Conservation (phyloP, 495 filamentous ascomycete species). For the Melanomma pulvis-pyrius region DNA sequence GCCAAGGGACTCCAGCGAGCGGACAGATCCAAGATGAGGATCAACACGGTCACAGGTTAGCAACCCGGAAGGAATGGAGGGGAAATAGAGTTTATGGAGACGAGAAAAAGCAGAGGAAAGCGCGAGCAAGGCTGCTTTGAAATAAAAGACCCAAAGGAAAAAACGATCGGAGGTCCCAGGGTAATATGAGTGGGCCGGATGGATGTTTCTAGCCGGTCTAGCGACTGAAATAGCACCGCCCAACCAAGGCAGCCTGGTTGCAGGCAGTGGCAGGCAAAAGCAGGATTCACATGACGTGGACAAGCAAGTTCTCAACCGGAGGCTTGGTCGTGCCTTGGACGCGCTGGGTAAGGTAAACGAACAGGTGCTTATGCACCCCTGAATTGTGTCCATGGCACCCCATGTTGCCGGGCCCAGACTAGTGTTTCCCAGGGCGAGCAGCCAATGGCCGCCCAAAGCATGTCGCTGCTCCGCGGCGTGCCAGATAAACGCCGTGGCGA, state of each 20-base stretch:
- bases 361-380: constrained; percentile 19
- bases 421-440: neutral
- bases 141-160: constrained; percentile 10
- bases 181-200: constrained; percentile 5
- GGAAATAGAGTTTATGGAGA: constrained; percentile 11
- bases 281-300: constrained; percentile 26
- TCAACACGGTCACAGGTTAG: constrained; percentile 1
- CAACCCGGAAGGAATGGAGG: constrained; percentile 11
- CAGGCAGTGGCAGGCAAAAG: constrained; percentile 11
- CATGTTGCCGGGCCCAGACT: constrained; percentile 5
- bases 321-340: constrained; percentile 18
- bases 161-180: constrained; percentile 9
- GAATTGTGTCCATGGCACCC: too few species aligned
- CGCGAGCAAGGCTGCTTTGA: neutral
- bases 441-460: constrained; percentile 9
- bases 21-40: constrained; percentile 29
- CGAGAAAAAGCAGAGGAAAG: constrained; percentile 1
- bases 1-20: constrained; percentile 13
- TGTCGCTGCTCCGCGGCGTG: neutral
- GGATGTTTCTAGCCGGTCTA: constrained; percentile 21
- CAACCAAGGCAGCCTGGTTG: constrained; percentile 3
- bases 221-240: constrained; percentile 26
- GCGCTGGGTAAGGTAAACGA: neutral
- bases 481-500: constrained; percentile 21
- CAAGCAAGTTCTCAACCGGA: neutral